phyloP scores from a whole-genome alignment of 306 rosid species.

The Lathyrus oleraceus region DNA sequence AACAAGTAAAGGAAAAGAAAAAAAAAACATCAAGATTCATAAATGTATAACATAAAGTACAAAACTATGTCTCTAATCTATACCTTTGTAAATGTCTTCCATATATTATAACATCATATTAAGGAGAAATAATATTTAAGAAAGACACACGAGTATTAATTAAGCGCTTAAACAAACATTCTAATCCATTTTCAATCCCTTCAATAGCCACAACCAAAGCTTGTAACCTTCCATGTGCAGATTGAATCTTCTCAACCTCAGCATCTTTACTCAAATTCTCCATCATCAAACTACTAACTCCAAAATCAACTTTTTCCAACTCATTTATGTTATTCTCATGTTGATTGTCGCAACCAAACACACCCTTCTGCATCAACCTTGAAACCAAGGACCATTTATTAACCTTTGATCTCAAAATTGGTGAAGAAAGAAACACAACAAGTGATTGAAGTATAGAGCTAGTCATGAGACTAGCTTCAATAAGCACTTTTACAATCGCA shows the following conservation, averaged over 20 bases:
- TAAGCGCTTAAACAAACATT: conserved; percentile 62
- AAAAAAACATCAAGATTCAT: not conserved
- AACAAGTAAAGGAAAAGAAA: too few relatives aligned
- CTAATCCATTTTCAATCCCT: conserved; percentile 55
- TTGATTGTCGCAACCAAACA: conserved; percentile 23
- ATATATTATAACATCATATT: not conserved
- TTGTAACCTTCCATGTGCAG: conserved; percentile 48
- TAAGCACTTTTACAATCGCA: conserved; percentile 58
- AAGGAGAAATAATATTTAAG: conserved; percentile 59
- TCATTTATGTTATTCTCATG: conserved; percentile 43
- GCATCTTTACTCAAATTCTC: conserved; percentile 33
- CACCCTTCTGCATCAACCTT: conserved; percentile 58
- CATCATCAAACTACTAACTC: conserved; percentile 42
- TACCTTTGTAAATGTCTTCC: not conserved
- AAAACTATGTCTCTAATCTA: conserved; percentile 5
- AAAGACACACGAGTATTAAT: conserved; percentile 62
- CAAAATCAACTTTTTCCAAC: conserved; percentile 61
- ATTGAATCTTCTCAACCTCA: conserved; percentile 49
- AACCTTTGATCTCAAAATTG: conserved; percentile 53
- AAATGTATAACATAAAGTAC: not conserved
- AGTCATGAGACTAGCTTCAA: conserved; percentile 58
- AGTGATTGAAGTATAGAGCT: conserved; percentile 53
- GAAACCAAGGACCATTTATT: conserved; percentile 75
- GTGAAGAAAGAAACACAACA: conserved; percentile 52
- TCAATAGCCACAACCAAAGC: conserved; percentile 55